Evolutionary conservation across 1,284 basidiomycete species (phyloP).

Genomic region (Fomitopsis schrenkii): DNA sequence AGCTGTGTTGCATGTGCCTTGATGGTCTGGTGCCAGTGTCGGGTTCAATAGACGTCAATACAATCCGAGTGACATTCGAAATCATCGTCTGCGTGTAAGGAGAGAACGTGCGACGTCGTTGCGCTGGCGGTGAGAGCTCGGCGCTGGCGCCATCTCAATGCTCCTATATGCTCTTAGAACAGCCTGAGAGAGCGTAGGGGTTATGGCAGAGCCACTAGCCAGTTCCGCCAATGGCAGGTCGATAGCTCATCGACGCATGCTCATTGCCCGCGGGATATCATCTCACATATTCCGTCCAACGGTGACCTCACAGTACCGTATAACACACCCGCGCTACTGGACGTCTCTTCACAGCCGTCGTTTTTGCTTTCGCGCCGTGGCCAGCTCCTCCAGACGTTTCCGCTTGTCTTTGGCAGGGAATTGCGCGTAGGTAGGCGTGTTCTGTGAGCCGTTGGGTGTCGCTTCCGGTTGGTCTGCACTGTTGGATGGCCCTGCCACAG

Average conservation of each 20-base stretch:
- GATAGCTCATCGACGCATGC: background rate
- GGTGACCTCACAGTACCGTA: too few relatives aligned
- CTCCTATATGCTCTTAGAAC: too few relatives aligned
- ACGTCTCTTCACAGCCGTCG: background rate
- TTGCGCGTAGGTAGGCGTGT: conserved; percentile 21
- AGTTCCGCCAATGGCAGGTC: background rate
- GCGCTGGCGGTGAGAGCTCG: too few relatives aligned
- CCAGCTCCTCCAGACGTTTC: conserved; percentile 32
- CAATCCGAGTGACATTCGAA: too few relatives aligned
- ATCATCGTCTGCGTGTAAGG: too few relatives aligned
- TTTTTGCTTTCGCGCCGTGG: conserved; percentile 17
- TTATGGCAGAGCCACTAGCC: too few relatives aligned
- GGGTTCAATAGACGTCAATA: too few relatives aligned
- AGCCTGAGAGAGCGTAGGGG: too few relatives aligned
- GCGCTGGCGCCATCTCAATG: too few relatives aligned
- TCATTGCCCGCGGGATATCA: background rate
- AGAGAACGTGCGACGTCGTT: too few relatives aligned
- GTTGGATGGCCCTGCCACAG: background rate
- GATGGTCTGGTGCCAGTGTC: too few relatives aligned
- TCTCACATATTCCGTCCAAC: background rate
- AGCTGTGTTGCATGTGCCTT: too few relatives aligned
- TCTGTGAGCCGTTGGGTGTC: background rate
- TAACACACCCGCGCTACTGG: background rate
- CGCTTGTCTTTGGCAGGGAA: conserved; percentile 35
- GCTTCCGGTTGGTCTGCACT: background rate